Percentiles rank a stretch among this genome's conserved stretches.
These are phyloP conservation scores for barrel medic (Medicago truncatula) DNA, from an alignment of 306 rosid species.

Conservation along the genomic window MtrunA17r5.0-ANR NC_053045.1:48679001-48679500, in stretches of 20 bases:
- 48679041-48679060: constrained; percentile 48
- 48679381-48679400: neutral
- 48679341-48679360: neutral
- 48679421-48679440: constrained; percentile 11
- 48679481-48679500: neutral
- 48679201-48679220: constrained; percentile 93
- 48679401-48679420: neutral
- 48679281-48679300: constrained; percentile 29
- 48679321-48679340: neutral
- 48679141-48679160: constrained; percentile 99
- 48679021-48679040: constrained; percentile 22
- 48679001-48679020: constrained; percentile 36
- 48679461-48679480: neutral
- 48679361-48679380: neutral
- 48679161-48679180: constrained; percentile 97
- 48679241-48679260: constrained; percentile 13
- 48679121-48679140: constrained; percentile 99
- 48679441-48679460: neutral
- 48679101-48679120: constrained; percentile 70
- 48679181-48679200: constrained; percentile 98
- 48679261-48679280: neutral
- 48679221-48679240: constrained; percentile 98
- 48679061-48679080: constrained; percentile 78
- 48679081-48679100: constrained; percentile 98
- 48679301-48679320: neutral